Evolutionary conservation across 2,329 filamentous ascomycete genomes (phyloP).

Genomic region (Talaromyces atroroseus): DNA sequence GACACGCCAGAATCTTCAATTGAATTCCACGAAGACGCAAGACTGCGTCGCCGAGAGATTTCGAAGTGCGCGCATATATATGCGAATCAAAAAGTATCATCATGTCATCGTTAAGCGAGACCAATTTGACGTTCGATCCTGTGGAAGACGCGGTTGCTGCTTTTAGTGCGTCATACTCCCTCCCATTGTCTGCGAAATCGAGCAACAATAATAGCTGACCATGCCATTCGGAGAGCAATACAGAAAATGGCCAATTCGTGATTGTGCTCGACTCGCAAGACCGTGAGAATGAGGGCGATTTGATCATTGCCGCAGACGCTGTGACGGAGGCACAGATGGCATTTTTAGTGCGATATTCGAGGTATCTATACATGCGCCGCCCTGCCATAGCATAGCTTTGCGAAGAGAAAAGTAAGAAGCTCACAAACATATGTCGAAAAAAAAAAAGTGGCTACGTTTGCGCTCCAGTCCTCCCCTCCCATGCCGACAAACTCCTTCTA

Average conservation of each 20-base stretch:
- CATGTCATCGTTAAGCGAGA: constrained; percentile 19
- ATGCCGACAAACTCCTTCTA: constrained; percentile 66
- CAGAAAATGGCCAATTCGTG: constrained; percentile 82
- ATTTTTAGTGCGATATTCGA: constrained; percentile 89
- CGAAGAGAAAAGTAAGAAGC: neutral
- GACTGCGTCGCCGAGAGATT: neutral
- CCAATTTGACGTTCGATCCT: constrained; percentile 33
- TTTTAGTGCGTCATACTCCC: constrained; percentile 31
- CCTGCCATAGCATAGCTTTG: neutral
- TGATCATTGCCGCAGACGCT: constrained; percentile 85
- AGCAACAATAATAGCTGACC: neutral
- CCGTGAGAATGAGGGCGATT: constrained; percentile 96
- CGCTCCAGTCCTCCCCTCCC: constrained; percentile 67
- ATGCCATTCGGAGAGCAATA: neutral
- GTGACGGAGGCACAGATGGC: constrained; percentile 87
- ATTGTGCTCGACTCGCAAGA: constrained; percentile 87
- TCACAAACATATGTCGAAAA: neutral
- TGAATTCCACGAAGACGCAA: neutral
- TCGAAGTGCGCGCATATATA: neutral
- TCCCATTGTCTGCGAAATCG: neutral
- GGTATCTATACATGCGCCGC: constrained; percentile 25
- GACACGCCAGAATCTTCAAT: neutral
- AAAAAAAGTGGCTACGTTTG: constrained; percentile 71
- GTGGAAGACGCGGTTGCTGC: constrained; percentile 39
- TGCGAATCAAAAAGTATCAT: neutral